phyloP scores from a whole-genome alignment of 2,329 filamentous ascomycete species.

The Aureobasidium zeae region DNA sequence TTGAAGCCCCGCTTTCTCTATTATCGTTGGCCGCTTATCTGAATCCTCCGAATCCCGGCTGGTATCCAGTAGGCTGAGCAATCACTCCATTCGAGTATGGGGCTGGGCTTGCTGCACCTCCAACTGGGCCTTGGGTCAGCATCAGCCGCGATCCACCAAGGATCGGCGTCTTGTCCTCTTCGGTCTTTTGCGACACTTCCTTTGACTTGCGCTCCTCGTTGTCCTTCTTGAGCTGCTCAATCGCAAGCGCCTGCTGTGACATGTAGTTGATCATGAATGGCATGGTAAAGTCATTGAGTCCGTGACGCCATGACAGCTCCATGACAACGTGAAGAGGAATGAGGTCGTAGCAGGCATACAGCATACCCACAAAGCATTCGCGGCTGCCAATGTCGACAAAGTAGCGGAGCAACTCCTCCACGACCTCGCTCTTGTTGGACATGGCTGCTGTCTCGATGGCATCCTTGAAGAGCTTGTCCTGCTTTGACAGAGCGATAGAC shows the following conservation, averaged over 20 bases:
- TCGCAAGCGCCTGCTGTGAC: slow-evolving; percentile 77
- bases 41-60: slow-evolving; percentile 24
- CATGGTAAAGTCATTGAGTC: slow-evolving; percentile 95
- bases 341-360: slow-evolving; percentile 96
- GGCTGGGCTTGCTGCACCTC: slow-evolving; percentile 49
- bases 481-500: slow-evolving; percentile 93
- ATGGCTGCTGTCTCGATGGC: slow-evolving; percentile 96
- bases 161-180: slow-evolving; percentile 89
- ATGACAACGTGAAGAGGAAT: slow-evolving; percentile 87
- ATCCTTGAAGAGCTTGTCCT: slow-evolving; percentile 99
- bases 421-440: slow-evolving; percentile 80
- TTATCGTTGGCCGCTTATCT: slow-evolving; percentile 15
- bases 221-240: slow-evolving; percentile 80
- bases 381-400: slow-evolving; percentile 98
- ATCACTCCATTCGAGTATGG: slow-evolving; percentile 80
- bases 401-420: slow-evolving; percentile 92
- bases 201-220: slow-evolving; percentile 82
- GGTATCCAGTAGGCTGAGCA: slow-evolving; percentile 65
- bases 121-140: slow-evolving; percentile 80
- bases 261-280: slow-evolving; percentile 99
- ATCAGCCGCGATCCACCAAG: slow-evolving; percentile 81
- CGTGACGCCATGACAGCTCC: slow-evolving; percentile 94
- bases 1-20: slow-evolving; percentile 4
- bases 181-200: slow-evolving; percentile 68
- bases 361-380: slow-evolving; percentile 99